Percentiles rank a stretch among this genome's conserved stretches.
phyloP scores from a whole-genome alignment of 1,284 basidiomycete genomes.

The Cutaneotrichosporon mucoides region DNA sequence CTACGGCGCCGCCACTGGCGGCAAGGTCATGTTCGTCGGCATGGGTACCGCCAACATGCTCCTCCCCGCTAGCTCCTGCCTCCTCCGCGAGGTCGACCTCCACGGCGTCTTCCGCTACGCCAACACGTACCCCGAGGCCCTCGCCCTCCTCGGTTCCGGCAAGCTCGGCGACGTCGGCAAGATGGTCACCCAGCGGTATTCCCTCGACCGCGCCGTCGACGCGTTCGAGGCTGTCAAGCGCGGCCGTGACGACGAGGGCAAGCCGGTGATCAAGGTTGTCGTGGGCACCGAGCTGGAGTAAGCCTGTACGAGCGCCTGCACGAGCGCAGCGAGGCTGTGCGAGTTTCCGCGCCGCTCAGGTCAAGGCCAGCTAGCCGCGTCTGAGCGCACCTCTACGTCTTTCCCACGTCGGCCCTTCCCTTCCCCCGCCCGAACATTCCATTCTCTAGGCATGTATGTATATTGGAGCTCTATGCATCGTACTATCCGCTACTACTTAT shows the following conservation, averaged over 20 bases:
- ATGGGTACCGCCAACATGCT: conserved; percentile 84
- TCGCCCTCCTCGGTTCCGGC: conserved; percentile 65
- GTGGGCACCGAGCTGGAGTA: conserved; percentile 48
- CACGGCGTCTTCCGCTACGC: conserved; percentile 74
- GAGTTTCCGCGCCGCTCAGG: too few species aligned
- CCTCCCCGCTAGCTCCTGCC: conserved; percentile 76
- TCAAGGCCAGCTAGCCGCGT: neutral
- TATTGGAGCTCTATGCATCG: neutral
- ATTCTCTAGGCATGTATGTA: neutral
- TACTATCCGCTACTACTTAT: neutral
- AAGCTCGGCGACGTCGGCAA: conserved; percentile 63
- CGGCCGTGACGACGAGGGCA: conserved; percentile 71
- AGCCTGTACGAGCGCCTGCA: neutral
- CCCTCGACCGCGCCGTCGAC: conserved; percentile 60
- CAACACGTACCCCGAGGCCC: conserved; percentile 80
- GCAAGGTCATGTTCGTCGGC: conserved; percentile 86
- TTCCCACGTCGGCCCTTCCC: too few species aligned
- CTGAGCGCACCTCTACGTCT: too few species aligned
- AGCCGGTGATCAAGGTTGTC: conserved; percentile 81
- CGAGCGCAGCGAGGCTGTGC: too few species aligned
- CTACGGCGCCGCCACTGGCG: conserved; percentile 60
- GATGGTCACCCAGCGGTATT: conserved; percentile 75
- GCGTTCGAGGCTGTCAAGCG: conserved; percentile 75
- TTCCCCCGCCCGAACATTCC: neutral
- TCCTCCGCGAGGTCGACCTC: conserved; percentile 87